Evolutionary conservation across 495 filamentous ascomycete genomes (phyloP).

Genomic region (Ascobolus immersus): DNA sequence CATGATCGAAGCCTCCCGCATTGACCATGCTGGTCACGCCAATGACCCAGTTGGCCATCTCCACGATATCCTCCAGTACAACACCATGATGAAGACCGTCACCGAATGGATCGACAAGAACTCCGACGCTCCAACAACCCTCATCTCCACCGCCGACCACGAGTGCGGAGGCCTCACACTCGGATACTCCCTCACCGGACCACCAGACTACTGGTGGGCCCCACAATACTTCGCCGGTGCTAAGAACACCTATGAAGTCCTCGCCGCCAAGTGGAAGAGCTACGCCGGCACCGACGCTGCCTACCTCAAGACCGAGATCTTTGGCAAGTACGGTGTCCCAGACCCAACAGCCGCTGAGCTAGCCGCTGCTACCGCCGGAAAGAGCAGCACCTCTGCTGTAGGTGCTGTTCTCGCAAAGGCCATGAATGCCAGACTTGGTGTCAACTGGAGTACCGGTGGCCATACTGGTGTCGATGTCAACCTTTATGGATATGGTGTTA

Average conservation of each 20-base stretch:
- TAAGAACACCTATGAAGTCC: constrained; percentile 8
- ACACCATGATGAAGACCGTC: constrained; percentile 16
- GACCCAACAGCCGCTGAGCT: constrained; percentile 11
- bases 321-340: constrained; percentile 12
- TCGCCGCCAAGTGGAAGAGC: constrained; percentile 8
- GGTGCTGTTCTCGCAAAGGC: constrained; percentile 8
- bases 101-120: constrained; percentile 17
- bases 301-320: constrained; percentile 9
- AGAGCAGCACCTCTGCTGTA: constrained; percentile 4
- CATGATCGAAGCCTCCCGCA: constrained; percentile 19
- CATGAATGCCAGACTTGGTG: constrained; percentile 8
- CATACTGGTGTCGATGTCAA: constrained; percentile 17
- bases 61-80: constrained; percentile 18
- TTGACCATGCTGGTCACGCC: constrained; percentile 19
- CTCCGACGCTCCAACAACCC: constrained; percentile 11
- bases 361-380: constrained; percentile 7
- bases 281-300: constrained; percentile 5
- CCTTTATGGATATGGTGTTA: constrained; percentile 12
- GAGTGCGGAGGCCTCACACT: constrained; percentile 18
- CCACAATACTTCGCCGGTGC: constrained; percentile 11
- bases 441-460: constrained; percentile 14
- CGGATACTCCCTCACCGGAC: constrained; percentile 9
- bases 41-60: constrained; percentile 18
- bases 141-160: constrained; percentile 19
- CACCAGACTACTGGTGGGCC: constrained; percentile 13